Evolutionary conservation across 148 eudicot species (phyloP).

Genomic region (Heliamphora exappendiculata): DNA sequence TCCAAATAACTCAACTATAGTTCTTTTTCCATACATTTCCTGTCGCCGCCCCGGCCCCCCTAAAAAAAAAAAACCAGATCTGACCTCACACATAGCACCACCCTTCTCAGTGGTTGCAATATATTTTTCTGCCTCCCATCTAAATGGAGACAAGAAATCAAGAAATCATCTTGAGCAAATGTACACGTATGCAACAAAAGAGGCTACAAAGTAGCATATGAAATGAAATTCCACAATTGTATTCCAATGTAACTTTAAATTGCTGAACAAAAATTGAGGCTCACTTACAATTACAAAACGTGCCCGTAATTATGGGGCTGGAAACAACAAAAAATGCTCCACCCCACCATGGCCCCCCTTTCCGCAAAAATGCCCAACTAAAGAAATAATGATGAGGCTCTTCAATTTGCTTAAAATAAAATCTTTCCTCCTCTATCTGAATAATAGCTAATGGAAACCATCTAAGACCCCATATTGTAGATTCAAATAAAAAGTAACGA

Average conservation of each 20-base stretch:
- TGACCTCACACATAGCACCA: too few species aligned
- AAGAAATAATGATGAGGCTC: not conserved
- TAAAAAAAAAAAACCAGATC: too few species aligned
- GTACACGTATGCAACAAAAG: too few species aligned
- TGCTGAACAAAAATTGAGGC: slow-evolving; percentile 6
- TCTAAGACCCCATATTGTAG: not conserved
- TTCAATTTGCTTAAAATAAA: not conserved
- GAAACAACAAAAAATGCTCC: not conserved
- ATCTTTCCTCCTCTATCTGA: not conserved
- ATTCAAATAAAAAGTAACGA: slow-evolving; percentile 11
- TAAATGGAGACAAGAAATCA: too few species aligned
- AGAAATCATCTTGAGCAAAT: too few species aligned
- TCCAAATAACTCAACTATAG: too few species aligned
- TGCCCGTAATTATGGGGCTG: not conserved
- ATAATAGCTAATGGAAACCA: not conserved
- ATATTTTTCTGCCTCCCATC: too few species aligned
- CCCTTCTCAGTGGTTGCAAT: too few species aligned
- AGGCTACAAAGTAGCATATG: not conserved
- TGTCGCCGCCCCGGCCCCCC: too few species aligned
- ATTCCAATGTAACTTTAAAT: not conserved
- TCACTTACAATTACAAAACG: not conserved
- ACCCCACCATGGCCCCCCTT: not conserved
- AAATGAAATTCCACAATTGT: not conserved
- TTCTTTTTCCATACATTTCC: too few species aligned
- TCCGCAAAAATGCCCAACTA: not conserved